These are phyloP conservation scores for Nicotiana tomentosiformis DNA, from an alignment of 257 asterid species.

Conservation along the genomic window DNA sequence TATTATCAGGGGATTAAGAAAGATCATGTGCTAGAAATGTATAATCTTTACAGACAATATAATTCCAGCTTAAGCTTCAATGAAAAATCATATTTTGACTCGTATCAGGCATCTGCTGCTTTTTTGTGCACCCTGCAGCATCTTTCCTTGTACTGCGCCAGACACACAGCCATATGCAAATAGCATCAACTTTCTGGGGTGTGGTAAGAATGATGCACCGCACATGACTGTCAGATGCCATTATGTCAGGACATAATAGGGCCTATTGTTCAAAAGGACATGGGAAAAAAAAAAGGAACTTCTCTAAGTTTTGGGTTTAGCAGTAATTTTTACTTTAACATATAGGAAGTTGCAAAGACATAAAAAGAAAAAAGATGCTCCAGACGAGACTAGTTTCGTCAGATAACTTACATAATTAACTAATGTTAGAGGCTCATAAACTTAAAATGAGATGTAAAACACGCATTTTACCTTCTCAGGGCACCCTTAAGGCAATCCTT, in stretches of 20 bases:
- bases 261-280: background rate
- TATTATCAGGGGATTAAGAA: background rate
- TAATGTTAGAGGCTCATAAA: background rate
- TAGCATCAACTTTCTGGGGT: background rate
- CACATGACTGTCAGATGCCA: background rate
- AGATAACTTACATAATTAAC: background rate
- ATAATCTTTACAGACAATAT: background rate
- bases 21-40: background rate
- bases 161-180: background rate
- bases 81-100: background rate
- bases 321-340: background rate
- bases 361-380: background rate
- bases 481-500: constrained; percentile 91
- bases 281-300: background rate
- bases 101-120: background rate
- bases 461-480: constrained; percentile 56
- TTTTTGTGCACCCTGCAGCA: background rate
- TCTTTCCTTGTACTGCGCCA: background rate
- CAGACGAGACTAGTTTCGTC: background rate
- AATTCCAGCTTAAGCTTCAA: background rate
- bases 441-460: background rate
- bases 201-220: background rate
- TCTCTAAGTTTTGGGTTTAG: background rate
- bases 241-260: background rate
- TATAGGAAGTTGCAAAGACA: background rate